Evolutionary conservation across 139 green algal species (phyloP), one percentile per base, ranked within the genome.

Genomic region (Volvox africanus): DNA sequence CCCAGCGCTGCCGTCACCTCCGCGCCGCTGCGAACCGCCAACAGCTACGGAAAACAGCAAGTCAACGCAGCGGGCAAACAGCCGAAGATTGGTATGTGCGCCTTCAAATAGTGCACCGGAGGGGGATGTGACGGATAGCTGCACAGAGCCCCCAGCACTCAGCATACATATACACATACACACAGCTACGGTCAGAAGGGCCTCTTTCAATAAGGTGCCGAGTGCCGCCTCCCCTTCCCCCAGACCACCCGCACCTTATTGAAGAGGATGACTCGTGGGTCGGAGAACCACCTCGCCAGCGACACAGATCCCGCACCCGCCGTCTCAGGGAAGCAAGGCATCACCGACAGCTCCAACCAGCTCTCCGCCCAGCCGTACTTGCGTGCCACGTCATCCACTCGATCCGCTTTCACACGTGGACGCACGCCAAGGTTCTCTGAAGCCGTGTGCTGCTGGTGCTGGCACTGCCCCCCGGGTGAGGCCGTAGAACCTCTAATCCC

Each of bases 251-350:
- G 18, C 55, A 90, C 87, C 87, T 91, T 86, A 77, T 91, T 91
- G 16, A 91, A 86, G 1, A 91, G 68, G 11, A 91, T 83, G 30
- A 91, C 87, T 22, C 76, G 61, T 6, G 87, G 87, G 61, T 91
- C 87, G 61, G 33, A 28, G 35, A 86, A 91, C 87, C 87, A 91
- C 22, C 50, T 30, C 20, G 61, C 61, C 76, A 91, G 33, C 32
- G 86, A 77, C 73, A 90, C 86, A 9, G n/a, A 26, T n/a, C 80
- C 35, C 78, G 78, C 78, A 13, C 24, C 84, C 16, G 76, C 75
- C 14, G 87, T 86, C 61, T 91, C 87, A 16, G 87, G 75, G 55
- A 91, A 91, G 87, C 76, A 86, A 22, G 87, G 87, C 61, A 91
- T 44, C 76, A 91, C 87, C 1, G 37, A 76, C 33, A 91, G 87